These are phyloP conservation scores for Dioscorea zingiberensis DNA, from an alignment of 106 monocot genomes.

Conservation along the genomic window DNA sequence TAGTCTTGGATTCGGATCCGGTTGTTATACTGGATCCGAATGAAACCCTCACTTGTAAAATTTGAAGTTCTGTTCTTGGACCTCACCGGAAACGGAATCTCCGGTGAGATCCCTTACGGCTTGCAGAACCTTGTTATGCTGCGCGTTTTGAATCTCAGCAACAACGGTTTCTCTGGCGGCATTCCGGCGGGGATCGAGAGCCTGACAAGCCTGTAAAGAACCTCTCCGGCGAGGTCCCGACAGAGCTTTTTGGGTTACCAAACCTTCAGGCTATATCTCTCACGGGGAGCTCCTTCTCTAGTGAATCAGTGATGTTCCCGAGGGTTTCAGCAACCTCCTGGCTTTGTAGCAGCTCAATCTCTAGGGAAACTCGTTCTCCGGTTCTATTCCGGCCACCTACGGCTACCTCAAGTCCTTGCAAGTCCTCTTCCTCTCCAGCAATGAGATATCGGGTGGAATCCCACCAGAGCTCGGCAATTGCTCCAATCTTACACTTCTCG, in stretches of 20 bases:
- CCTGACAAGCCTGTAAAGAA: constrained; percentile 55
- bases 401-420: constrained; percentile 61
- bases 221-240: constrained; percentile 67
- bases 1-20: no score
- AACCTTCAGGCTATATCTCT: constrained; percentile 63
- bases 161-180: constrained; percentile 51
- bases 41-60: no score
- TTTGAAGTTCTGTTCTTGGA: constrained; percentile 59
- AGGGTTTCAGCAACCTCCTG: constrained; percentile 81
- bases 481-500: constrained; percentile 57
- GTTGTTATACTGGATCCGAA: no score
- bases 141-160: constrained; percentile 69
- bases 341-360: constrained; percentile 57
- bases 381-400: constrained; percentile 47
- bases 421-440: constrained; percentile 60
- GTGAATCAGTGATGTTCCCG: constrained; percentile 63
- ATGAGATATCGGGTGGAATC: constrained; percentile 57
- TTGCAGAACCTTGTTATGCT: constrained; percentile 45
- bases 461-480: constrained; percentile 71
- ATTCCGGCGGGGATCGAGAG: constrained; percentile 54
- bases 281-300: constrained; percentile 57
- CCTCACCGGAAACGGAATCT: constrained; percentile 53
- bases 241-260: constrained; percentile 73
- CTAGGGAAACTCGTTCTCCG: constrained; percentile 59
- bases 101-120: constrained; percentile 46